Conservation (phyloP, 2,329 filamentous ascomycete species). For the Cladorrhinum sp. region DNA sequence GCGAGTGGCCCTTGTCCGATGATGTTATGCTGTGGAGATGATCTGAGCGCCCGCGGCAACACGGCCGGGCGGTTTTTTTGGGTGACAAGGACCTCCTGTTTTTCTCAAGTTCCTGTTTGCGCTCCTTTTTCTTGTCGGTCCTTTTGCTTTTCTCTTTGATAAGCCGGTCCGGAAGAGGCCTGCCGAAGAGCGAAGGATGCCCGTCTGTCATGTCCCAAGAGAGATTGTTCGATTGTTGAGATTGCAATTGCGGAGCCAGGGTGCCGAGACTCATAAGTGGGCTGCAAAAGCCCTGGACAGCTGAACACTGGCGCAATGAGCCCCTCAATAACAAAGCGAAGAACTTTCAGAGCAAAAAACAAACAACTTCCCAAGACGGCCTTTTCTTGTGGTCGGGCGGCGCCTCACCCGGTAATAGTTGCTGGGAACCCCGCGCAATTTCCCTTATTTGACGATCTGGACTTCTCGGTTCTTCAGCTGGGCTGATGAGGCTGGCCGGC, state of each 20-base stretch:
- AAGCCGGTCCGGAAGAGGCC: too few species aligned
- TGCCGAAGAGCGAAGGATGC: neutral
- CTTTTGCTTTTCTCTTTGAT: neutral
- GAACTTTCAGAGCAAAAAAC: neutral
- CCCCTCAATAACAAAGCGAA: neutral
- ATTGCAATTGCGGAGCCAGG: neutral
- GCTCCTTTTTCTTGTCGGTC: neutral
- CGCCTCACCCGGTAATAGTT: neutral
- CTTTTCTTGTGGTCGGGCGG: neutral
- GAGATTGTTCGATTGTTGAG: neutral
- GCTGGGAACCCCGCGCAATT: neutral
- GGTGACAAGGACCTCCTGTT: slow-evolving; percentile 2
- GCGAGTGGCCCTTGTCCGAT: slow-evolving; percentile 25
- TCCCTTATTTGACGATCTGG: neutral
- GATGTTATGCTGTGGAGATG: slow-evolving; percentile 30
- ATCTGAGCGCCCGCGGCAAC: slow-evolving; percentile 17
- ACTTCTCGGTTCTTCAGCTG: neutral
- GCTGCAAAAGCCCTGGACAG: neutral
- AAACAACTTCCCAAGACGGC: neutral
- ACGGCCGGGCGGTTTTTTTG: neutral
- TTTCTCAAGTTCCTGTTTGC: neutral
- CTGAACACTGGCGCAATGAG: neutral
- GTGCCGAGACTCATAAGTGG: neutral
- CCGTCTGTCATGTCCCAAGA: neutral
- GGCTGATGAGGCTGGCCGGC: neutral